Percentiles rank a stretch among this genome's conserved stretches.
Evolutionary conservation across 768 basidiomycete species (phyloP).

Genomic region (Suillus spraguei): DNA sequence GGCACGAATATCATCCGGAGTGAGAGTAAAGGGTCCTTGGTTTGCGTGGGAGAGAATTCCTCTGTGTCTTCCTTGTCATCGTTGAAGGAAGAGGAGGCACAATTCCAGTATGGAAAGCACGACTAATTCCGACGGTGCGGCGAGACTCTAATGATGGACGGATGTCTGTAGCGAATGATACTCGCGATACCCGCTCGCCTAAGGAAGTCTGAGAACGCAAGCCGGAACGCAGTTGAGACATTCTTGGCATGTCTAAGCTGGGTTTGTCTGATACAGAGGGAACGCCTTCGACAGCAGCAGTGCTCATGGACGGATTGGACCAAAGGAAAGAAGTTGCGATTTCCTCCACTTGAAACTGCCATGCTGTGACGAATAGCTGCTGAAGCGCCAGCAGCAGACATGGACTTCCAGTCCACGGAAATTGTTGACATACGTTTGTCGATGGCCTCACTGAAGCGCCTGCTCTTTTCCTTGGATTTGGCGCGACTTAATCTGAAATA

Average conservation of each 20-base stretch:
- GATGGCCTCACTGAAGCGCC: constrained; percentile 63
- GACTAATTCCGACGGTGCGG: constrained; percentile 40
- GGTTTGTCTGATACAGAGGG: constrained; percentile 37
- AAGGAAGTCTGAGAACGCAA: constrained; percentile 49
- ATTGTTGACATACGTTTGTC: constrained; percentile 88
- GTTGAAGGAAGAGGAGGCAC: constrained; percentile 44
- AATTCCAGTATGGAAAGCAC: constrained; percentile 42
- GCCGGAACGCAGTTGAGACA: constrained; percentile 55
- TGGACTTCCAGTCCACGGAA: constrained; percentile 74
- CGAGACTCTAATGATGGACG: constrained; percentile 49
- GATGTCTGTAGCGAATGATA: constrained; percentile 70
- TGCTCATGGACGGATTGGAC: constrained; percentile 50
- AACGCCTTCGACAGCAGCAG: constrained; percentile 45
- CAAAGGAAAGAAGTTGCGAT: constrained; percentile 59
- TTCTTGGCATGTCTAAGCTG: constrained; percentile 39
- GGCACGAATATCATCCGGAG: constrained; percentile 63
- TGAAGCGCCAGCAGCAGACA: constrained; percentile 67
- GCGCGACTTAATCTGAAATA: constrained; percentile 60
- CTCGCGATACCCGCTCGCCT: constrained; percentile 55
- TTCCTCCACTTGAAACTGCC: constrained; percentile 41
- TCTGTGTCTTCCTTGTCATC: constrained; percentile 29
- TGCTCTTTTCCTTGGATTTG: constrained; percentile 51
- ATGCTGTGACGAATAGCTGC: constrained; percentile 76
- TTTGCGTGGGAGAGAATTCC: constrained; percentile 47
- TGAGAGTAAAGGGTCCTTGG: constrained; percentile 43